Evolutionary conservation across 805 yeast species (phyloP), one percentile per base, ranked within the genome.

Genomic region (Ogataea salicorniae): DNA sequence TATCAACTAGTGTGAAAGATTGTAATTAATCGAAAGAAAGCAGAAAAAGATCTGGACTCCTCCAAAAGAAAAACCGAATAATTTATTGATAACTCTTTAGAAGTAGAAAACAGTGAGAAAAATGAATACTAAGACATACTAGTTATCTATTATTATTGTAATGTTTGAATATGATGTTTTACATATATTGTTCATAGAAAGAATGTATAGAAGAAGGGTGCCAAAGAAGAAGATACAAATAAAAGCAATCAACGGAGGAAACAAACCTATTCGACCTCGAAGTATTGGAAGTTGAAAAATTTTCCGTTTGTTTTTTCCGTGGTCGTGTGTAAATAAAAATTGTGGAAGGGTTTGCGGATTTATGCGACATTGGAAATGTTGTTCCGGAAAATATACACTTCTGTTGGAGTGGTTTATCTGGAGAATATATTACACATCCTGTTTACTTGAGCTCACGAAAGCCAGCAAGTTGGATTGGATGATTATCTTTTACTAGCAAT

Each of bases 1-100:
- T 51, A 47, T 46, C 49, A 49, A 35, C 42, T 38, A 38, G 34
- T 15, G 11, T 23, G 23, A 23, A 33, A 23, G 26, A n/a, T 3
- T 15, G 41, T 26, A 9, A 4, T 16, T 5, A n/a, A 15, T 34
- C 36, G n/a, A 6, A n/a, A 34, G 13, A 29, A 5, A 7, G 31
- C 8, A 34, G 34, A 42, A 37, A 42, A 7, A 42, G 39, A 7
- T 9, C 39, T 44, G 39, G 14, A 43, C 35, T 37, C 9, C 17
- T 9, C 22, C 17, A 39, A 16, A 33, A 18, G 15, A 4, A 8
- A 8, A 20, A 34, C 29, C 15, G 16, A 37, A 45, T 41, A 36
- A 37, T 5, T 17, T 39, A 13, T 16, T 23, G 34, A 14, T 26
- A 39, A 23, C 34, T 39, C 18, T 39, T 47, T 44, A 34, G 49